Percentiles rank a stretch among this genome's conserved stretches.
phyloP scores from a whole-genome alignment of 805 yeast species.

The Yarrowia hollandica region DNA sequence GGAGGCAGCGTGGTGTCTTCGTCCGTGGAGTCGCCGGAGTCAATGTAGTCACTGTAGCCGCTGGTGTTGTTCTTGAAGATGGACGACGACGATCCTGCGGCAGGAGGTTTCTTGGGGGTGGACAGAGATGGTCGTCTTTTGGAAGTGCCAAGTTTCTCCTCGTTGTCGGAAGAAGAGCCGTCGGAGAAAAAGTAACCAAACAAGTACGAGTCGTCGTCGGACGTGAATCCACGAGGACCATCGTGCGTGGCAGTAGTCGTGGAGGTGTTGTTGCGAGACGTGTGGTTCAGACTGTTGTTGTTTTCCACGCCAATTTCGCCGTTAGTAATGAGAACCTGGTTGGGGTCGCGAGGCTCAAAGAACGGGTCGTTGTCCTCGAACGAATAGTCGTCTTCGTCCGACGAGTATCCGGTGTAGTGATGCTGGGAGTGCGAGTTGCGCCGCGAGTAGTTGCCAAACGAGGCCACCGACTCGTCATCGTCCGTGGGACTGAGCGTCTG shows the following conservation, averaged over 20 bases:
- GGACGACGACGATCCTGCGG: constrained; percentile 19
- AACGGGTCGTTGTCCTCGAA: constrained; percentile 28
- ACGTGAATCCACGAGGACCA: constrained; percentile 1
- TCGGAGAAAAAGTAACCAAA: constrained; percentile 28
- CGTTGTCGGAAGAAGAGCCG: constrained; percentile 16
- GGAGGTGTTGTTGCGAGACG: constrained; percentile 4
- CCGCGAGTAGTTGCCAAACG: constrained; percentile 26
- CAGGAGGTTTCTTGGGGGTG: constrained; percentile 24
- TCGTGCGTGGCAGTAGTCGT: not conserved
- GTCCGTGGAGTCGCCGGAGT: constrained; percentile 88
- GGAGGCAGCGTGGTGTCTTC: constrained; percentile 84
- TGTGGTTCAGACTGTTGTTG: constrained; percentile 9
- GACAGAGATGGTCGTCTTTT: constrained; percentile 1
- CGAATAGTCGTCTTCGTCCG: constrained; percentile 26
- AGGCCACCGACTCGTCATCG: constrained; percentile 6
- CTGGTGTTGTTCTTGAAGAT: constrained; percentile 10
- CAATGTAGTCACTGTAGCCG: constrained; percentile 32
- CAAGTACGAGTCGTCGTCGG: constrained; percentile 24
- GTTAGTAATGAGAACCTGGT: constrained; percentile 28
- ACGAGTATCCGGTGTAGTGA: constrained; percentile 23
- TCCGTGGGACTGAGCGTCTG: constrained; percentile 13
- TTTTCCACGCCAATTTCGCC: constrained; percentile 23
- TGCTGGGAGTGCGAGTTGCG: constrained; percentile 21
- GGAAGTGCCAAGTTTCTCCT: not conserved
- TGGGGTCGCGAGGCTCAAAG: constrained; percentile 29